These are phyloP conservation scores for Pichia californica DNA, from an alignment of 805 yeast genomes.

Conservation along the genomic window DNA sequence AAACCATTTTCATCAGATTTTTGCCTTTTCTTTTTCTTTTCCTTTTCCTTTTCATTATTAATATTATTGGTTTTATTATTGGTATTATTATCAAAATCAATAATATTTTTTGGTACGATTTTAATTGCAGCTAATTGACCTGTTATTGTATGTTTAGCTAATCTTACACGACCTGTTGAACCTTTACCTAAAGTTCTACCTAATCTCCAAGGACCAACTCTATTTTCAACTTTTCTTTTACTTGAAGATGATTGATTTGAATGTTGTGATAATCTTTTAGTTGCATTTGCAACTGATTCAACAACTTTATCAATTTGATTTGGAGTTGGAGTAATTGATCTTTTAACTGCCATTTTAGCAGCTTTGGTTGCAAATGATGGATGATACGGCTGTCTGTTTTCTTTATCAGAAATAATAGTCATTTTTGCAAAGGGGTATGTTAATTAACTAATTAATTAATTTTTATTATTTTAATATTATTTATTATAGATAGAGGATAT, in stretches of 20 bases:
- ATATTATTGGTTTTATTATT: not conserved
- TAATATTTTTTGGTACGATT: constrained; percentile 60
- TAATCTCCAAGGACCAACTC: constrained; percentile 76
- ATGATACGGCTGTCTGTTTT: constrained; percentile 9
- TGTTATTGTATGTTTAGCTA: constrained; percentile 61
- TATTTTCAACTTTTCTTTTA: constrained; percentile 32
- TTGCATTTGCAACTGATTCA: constrained; percentile 32
- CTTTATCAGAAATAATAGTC: constrained; percentile 2
- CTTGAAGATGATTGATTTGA: constrained; percentile 30
- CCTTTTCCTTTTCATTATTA: constrained; percentile 13
- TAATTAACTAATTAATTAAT: not conserved
- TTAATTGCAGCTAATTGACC: constrained; percentile 81
- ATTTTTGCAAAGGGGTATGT: too few relatives aligned
- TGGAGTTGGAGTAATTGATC: constrained; percentile 6
- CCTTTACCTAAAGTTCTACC: constrained; percentile 79
- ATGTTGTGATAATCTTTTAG: constrained; percentile 34
- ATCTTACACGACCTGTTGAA: constrained; percentile 72
- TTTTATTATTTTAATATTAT: too few relatives aligned
- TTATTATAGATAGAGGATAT: too few relatives aligned
- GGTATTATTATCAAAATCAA: constrained; percentile 9
- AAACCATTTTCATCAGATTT: constrained; percentile 41
- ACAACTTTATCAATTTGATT: constrained; percentile 37
- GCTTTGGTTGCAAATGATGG: constrained; percentile 24
- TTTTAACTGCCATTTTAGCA: constrained; percentile 17
- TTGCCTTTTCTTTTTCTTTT: constrained; percentile 17